Base-by-base conservation (phyloP, 148 eudicot species). In the Heliamphora exappendiculata region DNA sequence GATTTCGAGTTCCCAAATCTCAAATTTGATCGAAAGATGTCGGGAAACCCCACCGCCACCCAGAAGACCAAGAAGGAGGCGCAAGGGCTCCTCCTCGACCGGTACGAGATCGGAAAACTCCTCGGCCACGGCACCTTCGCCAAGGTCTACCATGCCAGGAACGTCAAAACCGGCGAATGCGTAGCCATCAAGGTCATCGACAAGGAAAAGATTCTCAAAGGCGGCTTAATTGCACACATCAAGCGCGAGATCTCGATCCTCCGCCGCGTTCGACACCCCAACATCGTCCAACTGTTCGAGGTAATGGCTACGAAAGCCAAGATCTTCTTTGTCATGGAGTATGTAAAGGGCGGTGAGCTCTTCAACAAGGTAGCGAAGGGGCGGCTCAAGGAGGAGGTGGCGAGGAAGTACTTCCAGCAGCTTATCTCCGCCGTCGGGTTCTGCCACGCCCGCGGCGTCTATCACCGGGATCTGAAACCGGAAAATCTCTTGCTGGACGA, bases 291-390 rank as follows among this genome's bases (percentile, higher is more conserved):
- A 49, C 45, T 89, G 0, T 89, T 85, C 75, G 90, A 89, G 47
- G 89, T 89, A 0, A 89, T 89, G 92, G 92, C 92, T 0, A 89
- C 92, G 0, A 89, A 87, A 24, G 28, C 88, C 0, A 89, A 89
- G 49, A 89, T 89, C 29, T 89, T 50, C 72, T 89, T 89, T 66
- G 92, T 89, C 0, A 89, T 89, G 92, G 92, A 89, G 55, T 87
- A 74, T n/a, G 90, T 89, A 0, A 75, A 70, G 5, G 90, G 92
- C 10, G 92, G 92, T 1, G 92, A 89, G 75, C 81, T 89, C 0
- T 89, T 89, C 76, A 85, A 78, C 28, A 89, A 89, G 81, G 90
- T 89, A 0, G 80, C 88, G 1, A 89, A 87, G 5, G 74, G 74
- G 0, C 29, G 92, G 9, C 51, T 89, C 9, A 84, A 85, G 28